Evolutionary conservation across 164 flowering plant species (phyloP).

Genomic region (Cinnamomum chago): DNA sequence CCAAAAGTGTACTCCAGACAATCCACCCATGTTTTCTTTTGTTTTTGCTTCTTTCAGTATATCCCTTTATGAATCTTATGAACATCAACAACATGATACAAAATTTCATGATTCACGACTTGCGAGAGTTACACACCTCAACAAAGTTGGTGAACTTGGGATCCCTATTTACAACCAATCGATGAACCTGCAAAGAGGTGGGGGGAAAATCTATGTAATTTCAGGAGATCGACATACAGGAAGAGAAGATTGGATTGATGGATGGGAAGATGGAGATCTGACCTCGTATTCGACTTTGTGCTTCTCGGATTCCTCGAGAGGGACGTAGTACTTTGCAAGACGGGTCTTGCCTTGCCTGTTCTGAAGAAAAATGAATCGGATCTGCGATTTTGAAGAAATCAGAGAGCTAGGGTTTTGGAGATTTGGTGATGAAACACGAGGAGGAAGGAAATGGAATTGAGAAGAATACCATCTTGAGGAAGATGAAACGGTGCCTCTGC

Average conservation of each 20-base stretch:
- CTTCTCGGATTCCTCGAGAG: conserved; percentile 97
- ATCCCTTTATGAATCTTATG: too few species aligned
- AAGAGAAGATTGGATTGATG: not conserved
- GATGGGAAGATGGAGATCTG: not conserved
- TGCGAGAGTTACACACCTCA: conserved; percentile 47
- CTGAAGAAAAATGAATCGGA: conserved; percentile 89
- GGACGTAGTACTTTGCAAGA: conserved; percentile 92
- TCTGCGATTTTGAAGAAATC: conserved; percentile 37
- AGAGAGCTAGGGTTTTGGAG: too few species aligned
- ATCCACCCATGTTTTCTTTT: too few species aligned
- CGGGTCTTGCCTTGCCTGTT: conserved; percentile 98
- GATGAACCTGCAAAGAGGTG: conserved; percentile 62
- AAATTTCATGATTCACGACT: too few species aligned
- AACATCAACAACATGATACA: too few species aligned
- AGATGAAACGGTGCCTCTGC: too few species aligned
- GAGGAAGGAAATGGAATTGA: too few species aligned
- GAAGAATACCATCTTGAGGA: too few species aligned
- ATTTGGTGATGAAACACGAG: too few species aligned
- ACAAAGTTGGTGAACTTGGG: conserved; percentile 97
- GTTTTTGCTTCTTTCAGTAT: too few species aligned
- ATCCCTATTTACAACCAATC: conserved; percentile 96
- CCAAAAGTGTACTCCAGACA: too few species aligned
- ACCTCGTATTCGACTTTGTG: conserved; percentile 99
- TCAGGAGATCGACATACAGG: not conserved
- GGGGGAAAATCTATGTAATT: not conserved